Evolutionary conservation across 805 yeast species (phyloP).

Genomic region (Schwanniomyces vanrijiae): DNA sequence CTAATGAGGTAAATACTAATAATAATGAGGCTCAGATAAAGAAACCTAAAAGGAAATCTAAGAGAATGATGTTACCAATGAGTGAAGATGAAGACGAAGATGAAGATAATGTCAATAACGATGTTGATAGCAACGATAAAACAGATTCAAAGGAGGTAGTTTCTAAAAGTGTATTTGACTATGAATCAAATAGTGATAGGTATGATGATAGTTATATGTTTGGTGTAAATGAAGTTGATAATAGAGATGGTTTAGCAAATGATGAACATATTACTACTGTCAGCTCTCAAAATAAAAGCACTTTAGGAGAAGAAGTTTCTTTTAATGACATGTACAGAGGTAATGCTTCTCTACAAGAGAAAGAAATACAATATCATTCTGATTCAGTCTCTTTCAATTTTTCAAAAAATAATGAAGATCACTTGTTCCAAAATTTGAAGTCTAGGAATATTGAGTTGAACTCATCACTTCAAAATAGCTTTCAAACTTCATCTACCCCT

Average conservation of each 20-base stretch:
- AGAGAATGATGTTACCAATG: constrained; percentile 8
- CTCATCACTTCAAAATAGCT: constrained; percentile 8
- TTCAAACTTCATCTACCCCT: constrained; percentile 4
- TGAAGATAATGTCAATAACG: constrained; percentile 5
- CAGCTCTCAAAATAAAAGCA: constrained; percentile 6
- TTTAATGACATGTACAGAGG: neutral
- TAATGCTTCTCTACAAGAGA: neutral
- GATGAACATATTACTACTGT: constrained; percentile 16
- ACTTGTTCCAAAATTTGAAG: constrained; percentile 28
- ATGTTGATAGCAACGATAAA: constrained; percentile 5
- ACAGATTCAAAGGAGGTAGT: constrained; percentile 12
- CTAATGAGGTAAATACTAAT: constrained; percentile 11
- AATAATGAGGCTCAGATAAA: constrained; percentile 8
- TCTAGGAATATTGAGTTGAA: constrained; percentile 15
- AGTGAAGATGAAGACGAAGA: constrained; percentile 20
- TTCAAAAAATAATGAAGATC: neutral
- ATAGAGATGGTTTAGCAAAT: constrained; percentile 8
- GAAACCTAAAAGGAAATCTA: constrained; percentile 6
- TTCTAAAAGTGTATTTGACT: constrained; percentile 1
- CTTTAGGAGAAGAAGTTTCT: constrained; percentile 1
- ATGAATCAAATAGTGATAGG: constrained; percentile 12
- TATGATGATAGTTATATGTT: constrained; percentile 31
- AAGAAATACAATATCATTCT: neutral
- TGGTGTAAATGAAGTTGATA: constrained; percentile 16
- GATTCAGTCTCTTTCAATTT: neutral